Base-by-base conservation (phyloP, 148 eudicot genomes). In the Chenopodium formosanum region DNA sequence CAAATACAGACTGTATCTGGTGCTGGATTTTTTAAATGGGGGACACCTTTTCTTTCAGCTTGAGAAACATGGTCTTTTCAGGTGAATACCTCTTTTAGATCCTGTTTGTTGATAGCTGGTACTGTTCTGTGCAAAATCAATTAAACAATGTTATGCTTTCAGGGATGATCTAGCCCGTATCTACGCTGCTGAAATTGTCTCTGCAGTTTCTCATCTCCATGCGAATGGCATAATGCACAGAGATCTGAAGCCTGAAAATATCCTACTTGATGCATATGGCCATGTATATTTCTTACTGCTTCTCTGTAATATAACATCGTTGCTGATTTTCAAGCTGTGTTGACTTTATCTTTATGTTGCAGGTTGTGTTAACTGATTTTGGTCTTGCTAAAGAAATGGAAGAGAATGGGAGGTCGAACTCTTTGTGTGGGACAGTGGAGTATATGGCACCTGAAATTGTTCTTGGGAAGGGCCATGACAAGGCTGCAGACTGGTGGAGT, bases 401-500 rank as follows among this genome's bases (percentile, higher is more conserved):
- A 79, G 97, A 90, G 83, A 89, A 90, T 71, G 87, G 87, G 80
- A 89, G 92, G 83, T 88, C 97, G 29, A 93, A 94, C 79, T 93
- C 98, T 22, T 75, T 94, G 93, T 90, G 93, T 79, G 98, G 98
- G 23, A 93, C 98, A 20, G 89, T 89, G 40, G 98, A 94, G 78
- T 94, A 92, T 81, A 94, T 94, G 98, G 87, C 98, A 34, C 98
- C 97, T 58, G 98, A 93, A 90, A 93, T 93, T 82, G 63, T 94
- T 84, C 88, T 89, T 53, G 97, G 98, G 74, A 94, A 93, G 88
- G 97, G 97, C 58, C 97, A 94, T 80, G 92, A 94, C 79, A 91
- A 91, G 86, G 94, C 94, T 81, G 97, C 97, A 9, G 97, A 94
- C 82, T 92, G 98, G 98, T 94, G 98, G 98, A 94, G 98, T 86